Percentiles rank a stretch among this genome's conserved stretches.
phyloP scores from a whole-genome alignment of 257 asterid species.

The Nicotiana otophora region DNA sequence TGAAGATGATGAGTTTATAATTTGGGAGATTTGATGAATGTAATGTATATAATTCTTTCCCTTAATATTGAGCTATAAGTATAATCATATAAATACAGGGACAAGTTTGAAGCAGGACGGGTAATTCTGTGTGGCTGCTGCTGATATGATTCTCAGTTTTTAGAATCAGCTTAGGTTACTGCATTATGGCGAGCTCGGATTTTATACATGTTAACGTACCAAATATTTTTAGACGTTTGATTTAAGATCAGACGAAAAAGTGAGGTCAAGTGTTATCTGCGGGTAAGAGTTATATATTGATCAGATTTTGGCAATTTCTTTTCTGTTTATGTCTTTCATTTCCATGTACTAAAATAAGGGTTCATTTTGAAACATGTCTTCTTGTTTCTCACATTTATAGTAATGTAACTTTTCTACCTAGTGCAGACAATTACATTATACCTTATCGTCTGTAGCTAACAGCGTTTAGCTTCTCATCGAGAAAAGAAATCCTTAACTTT shows the following conservation, averaged over 20 bases:
- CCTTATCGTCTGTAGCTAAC: background rate
- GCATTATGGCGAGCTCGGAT: background rate
- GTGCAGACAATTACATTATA: background rate
- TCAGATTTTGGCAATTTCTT: background rate
- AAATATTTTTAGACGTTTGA: background rate
- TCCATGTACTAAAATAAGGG: background rate
- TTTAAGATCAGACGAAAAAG: background rate
- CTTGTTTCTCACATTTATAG: background rate
- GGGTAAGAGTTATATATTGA: background rate
- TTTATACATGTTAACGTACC: background rate
- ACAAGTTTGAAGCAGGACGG: background rate
- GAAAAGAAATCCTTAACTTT: background rate
- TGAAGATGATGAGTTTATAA: constrained; percentile 1
- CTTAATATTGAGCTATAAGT: background rate
- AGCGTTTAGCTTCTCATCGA: background rate
- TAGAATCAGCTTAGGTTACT: background rate
- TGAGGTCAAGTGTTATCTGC: background rate
- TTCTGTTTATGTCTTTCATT: background rate
- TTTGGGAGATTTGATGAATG: background rate
- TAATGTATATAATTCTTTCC: background rate
- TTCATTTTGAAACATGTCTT: background rate
- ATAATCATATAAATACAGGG: background rate
- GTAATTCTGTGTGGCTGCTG: background rate
- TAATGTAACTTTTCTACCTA: background rate
- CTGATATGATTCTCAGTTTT: background rate